Evolutionary conservation across 2,329 filamentous ascomycete species (phyloP).

Genomic region (Colletotrichum sidae): DNA sequence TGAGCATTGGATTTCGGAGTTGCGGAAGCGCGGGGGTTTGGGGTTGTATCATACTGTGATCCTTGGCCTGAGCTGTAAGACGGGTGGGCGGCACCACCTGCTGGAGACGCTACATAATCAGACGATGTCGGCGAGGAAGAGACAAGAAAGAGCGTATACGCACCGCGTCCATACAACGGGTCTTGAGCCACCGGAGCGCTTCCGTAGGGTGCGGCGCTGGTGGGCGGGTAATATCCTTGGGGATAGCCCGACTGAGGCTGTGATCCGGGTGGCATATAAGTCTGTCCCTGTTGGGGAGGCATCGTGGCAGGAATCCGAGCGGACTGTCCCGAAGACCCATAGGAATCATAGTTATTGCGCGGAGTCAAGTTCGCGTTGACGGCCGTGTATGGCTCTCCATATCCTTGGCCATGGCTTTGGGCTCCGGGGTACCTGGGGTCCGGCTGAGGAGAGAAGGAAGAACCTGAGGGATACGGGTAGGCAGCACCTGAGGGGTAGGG

Average conservation of each 20-base stretch:
- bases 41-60: constrained; percentile 64
- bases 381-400: constrained; percentile 35
- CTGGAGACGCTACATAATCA: constrained; percentile 66
- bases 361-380: constrained; percentile 29
- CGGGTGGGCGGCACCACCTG: constrained; percentile 55
- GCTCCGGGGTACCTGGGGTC: constrained; percentile 37
- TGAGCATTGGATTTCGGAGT: constrained; percentile 53
- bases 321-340: constrained; percentile 35
- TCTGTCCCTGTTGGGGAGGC: constrained; percentile 28
- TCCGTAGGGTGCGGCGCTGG: constrained; percentile 23
- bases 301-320: constrained; percentile 33
- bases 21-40: constrained; percentile 51
- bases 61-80: constrained; percentile 51
- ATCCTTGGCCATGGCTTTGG: constrained; percentile 30
- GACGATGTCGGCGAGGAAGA: constrained; percentile 42
- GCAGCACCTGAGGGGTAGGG: constrained; percentile 33
- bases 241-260: constrained; percentile 31
- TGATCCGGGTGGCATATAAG: constrained; percentile 37
- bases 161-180: constrained; percentile 70
- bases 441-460: constrained; percentile 35
- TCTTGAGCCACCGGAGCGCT: constrained; percentile 58
- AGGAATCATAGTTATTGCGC: constrained; percentile 31
- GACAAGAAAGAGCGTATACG: constrained; percentile 53
- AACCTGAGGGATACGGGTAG: constrained; percentile 38
- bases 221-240: constrained; percentile 43